A percentile compares a stretch with the other conserved stretches of the same genome.
These are phyloP conservation scores for Cubamyces lactineus DNA, from an alignment of 768 basidiomycete genomes.

Conservation along the genomic window DNA sequence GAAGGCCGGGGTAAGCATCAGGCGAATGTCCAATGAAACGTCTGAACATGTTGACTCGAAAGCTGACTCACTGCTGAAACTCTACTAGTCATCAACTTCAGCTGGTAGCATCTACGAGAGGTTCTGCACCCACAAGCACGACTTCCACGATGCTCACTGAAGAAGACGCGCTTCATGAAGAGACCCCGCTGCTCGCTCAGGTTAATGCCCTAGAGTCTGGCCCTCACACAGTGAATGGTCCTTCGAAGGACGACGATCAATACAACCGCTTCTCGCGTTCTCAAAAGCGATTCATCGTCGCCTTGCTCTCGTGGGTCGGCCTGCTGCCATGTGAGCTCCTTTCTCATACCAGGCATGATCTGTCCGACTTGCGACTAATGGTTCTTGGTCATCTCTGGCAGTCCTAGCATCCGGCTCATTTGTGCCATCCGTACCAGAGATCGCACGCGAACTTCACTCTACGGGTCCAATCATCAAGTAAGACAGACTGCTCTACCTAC, in stretches of 20 bases:
- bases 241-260: constrained; percentile 36
- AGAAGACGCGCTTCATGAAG: constrained; percentile 7
- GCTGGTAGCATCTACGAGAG: too few relatives aligned
- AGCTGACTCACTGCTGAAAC: too few relatives aligned
- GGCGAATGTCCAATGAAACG: too few relatives aligned
- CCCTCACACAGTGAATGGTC: neutral
- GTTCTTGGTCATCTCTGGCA: constrained; percentile 32
- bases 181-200: constrained; percentile 9
- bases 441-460: constrained; percentile 64
- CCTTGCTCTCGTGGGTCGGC: constrained; percentile 61
- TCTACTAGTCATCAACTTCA: too few relatives aligned
- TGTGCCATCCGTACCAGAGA: constrained; percentile 73
- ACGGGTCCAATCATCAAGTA: constrained; percentile 64
- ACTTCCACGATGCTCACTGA: constrained; percentile 1
- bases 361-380: neutral
- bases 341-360: neutral
- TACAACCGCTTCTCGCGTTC: constrained; percentile 59
- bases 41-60: too few relatives aligned
- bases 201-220: neutral
- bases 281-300: constrained; percentile 56
- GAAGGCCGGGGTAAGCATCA: too few relatives aligned
- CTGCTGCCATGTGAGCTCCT: constrained; percentile 61
- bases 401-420: constrained; percentile 73
- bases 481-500: neutral
- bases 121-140: too few relatives aligned